These are phyloP conservation scores for Triticum monococcum DNA, from an alignment of 176 grass and related monocot genomes.

Conservation along the genomic window DNA sequence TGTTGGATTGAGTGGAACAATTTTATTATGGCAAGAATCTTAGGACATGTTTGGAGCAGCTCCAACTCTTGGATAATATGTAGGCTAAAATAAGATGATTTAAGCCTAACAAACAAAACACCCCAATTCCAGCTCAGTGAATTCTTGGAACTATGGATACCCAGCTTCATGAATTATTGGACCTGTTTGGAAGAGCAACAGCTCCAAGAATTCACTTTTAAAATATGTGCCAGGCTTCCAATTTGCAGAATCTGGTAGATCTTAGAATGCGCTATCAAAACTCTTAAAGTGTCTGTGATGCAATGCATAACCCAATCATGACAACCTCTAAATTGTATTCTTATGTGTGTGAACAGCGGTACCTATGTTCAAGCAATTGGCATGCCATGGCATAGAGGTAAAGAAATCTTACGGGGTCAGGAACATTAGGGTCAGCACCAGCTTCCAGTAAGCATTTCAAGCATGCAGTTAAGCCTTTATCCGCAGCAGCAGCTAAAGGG, in stretches of 20 bases:
- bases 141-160: too few species aligned
- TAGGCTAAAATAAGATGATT: neutral
- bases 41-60: neutral
- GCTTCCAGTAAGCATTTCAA: constrained; percentile 29
- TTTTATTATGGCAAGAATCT: neutral
- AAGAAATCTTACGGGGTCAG: constrained; percentile 17
- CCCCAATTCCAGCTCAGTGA: neutral
- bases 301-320: neutral
- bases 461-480: constrained; percentile 10
- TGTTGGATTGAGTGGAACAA: neutral
- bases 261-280: neutral
- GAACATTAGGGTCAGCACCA: neutral
- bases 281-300: neutral
- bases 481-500: neutral
- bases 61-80: neutral
- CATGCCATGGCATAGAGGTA: neutral
- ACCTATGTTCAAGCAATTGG: neutral
- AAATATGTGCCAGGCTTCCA: neutral
- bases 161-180: neutral
- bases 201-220: neutral
- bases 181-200: neutral
- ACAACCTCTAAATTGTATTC: neutral
- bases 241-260: too few species aligned
- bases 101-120: neutral
- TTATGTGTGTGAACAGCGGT: neutral